Evolutionary conservation across 1,284 basidiomycete species (phyloP).

Genomic region (Cutaneotrichosporon sp.): DNA sequence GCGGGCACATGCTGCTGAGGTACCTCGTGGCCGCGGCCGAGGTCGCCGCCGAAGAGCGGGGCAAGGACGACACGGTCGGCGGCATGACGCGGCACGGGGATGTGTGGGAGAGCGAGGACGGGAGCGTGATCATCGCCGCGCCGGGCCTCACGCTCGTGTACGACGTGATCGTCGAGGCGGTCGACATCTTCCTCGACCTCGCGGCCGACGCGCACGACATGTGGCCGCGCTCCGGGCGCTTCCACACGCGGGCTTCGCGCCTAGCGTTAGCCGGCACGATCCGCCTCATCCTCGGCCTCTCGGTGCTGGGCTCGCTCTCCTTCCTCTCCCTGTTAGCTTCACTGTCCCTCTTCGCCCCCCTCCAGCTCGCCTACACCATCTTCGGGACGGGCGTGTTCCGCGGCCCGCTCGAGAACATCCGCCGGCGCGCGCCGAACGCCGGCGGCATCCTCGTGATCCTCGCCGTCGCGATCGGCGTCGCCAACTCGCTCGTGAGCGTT

Average conservation of each 20-base stretch:
- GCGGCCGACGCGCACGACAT: conserved; percentile 25
- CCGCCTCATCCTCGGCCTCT: conserved; percentile 47
- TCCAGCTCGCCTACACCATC: conserved; percentile 48
- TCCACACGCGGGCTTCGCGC: conserved; percentile 8
- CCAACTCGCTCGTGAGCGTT: conserved; percentile 41
- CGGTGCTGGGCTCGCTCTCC: conserved; percentile 47
- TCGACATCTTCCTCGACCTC: conserved; percentile 41
- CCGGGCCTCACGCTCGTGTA: conserved; percentile 37
- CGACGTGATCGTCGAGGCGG: conserved; percentile 38
- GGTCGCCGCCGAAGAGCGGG: not conserved
- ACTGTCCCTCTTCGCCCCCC: conserved; percentile 45
- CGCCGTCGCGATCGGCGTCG: conserved; percentile 40
- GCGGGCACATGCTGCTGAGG: conserved; percentile 37
- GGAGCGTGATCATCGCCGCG: conserved; percentile 31
- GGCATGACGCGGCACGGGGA: conserved; percentile 6
- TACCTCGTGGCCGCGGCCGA: conserved; percentile 13
- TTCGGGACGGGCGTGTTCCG: conserved; percentile 36
- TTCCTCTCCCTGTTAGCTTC: conserved; percentile 46
- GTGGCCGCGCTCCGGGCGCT: not conserved
- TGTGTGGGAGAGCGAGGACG: conserved; percentile 20
- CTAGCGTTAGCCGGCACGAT: conserved; percentile 26
- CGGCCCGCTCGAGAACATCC: conserved; percentile 3
- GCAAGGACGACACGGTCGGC: not conserved
- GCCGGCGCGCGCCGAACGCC: conserved; percentile 15
- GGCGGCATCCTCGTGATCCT: conserved; percentile 28